Conservation (phyloP, 805 yeast genomes). For the Torulaspora franciscae region DNA sequence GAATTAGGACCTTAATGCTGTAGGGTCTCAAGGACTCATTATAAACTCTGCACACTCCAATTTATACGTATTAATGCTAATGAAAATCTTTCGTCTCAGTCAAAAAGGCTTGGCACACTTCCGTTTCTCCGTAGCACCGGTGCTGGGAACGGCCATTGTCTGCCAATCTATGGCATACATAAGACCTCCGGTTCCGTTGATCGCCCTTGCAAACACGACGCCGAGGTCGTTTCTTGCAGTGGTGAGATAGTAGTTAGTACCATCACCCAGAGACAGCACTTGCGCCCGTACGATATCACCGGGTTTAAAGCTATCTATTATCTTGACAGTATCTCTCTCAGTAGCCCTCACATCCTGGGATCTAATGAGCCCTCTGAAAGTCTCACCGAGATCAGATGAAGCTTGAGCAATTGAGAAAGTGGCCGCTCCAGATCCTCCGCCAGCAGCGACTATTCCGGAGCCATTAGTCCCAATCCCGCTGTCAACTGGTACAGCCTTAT, state of each 20-base stretch:
- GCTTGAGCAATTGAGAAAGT: conserved; percentile 41
- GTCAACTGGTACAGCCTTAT: conserved; percentile 53
- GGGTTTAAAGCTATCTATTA: conserved; percentile 75
- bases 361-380: conserved; percentile 80
- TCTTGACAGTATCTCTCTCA: conserved; percentile 80
- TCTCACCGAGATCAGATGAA: conserved; percentile 78
- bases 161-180: conserved; percentile 95
- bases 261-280: conserved; percentile 85
- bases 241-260: conserved; percentile 79
- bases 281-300: conserved; percentile 88
- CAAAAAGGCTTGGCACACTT: conserved; percentile 89
- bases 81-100: conserved; percentile 2
- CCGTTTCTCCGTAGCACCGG: conserved; percentile 72
- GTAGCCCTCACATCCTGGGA: conserved; percentile 87
- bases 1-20: not conserved
- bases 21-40: not conserved
- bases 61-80: not conserved
- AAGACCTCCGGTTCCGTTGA: conserved; percentile 61
- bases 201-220: conserved; percentile 77
- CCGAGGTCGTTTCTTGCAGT: conserved; percentile 92
- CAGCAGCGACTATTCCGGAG: conserved; percentile 37
- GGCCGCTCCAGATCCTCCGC: conserved; percentile 54
- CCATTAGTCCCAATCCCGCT: conserved; percentile 64
- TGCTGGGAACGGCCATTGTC: conserved; percentile 74
- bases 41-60: conserved; percentile 3